phyloP scores from a whole-genome alignment of 2,329 filamentous ascomycete species.

The Clarireedia homoeocarpa region DNA sequence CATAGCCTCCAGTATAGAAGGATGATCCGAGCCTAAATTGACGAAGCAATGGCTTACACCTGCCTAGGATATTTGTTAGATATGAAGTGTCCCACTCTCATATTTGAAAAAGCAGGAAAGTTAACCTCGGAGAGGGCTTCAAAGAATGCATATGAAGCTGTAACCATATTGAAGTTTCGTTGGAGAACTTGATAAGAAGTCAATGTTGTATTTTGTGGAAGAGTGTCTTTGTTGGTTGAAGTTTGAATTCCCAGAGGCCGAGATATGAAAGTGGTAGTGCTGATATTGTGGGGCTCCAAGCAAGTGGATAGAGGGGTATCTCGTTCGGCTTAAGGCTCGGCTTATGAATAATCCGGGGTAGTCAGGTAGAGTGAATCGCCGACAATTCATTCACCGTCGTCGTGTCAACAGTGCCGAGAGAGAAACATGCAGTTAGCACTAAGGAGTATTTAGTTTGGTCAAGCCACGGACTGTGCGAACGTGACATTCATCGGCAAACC shows the following conservation, averaged over 20 bases:
- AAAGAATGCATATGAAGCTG: constrained; percentile 54
- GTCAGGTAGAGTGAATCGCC: background rate
- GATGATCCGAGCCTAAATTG: constrained; percentile 55
- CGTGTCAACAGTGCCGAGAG: too few species aligned
- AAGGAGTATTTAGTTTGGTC: too few species aligned
- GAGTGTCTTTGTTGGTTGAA: background rate
- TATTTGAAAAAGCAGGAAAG: background rate
- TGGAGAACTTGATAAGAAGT: background rate
- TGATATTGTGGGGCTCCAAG: too few species aligned
- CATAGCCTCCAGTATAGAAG: constrained; percentile 65
- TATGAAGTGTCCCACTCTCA: background rate
- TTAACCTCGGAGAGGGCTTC: constrained; percentile 58
- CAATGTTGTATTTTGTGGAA: background rate
- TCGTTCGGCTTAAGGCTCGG: background rate
- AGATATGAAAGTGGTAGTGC: too few species aligned
- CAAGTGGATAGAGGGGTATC: constrained; percentile 1
- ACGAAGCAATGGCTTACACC: constrained; percentile 48
- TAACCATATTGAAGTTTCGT: constrained; percentile 5
- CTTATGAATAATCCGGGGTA: background rate
- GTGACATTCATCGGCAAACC: background rate
- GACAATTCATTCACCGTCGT: too few species aligned
- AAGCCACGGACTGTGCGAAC: too few species aligned
- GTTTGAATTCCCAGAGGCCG: too few species aligned
- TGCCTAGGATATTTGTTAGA: constrained; percentile 27
- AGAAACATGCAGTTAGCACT: too few species aligned